Percentiles rank a stretch among this genome's conserved stretches.
Evolutionary conservation across 106 monocot genomes (phyloP).

Genomic region (Phalaenopsis aphrodite): DNA sequence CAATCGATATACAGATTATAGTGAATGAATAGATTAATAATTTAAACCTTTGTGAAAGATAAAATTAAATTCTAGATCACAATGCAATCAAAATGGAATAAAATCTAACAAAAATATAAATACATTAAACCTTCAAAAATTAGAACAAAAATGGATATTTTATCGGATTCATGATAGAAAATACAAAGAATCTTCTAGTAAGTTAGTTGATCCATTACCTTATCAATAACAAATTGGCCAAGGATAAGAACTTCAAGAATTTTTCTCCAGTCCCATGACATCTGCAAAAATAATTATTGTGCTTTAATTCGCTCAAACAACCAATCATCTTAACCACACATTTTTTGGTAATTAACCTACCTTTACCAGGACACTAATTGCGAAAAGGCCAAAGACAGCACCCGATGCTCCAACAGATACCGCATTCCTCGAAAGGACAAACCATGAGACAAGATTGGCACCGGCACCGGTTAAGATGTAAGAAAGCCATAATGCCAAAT

Average conservation of each 20-base stretch:
- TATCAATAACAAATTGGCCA: constrained; percentile 96
- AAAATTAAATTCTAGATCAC: neutral
- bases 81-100: neutral
- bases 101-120: neutral
- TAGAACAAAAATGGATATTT: neutral
- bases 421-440: constrained; percentile 75
- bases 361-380: constrained; percentile 95
- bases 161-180: neutral
- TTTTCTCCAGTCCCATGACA: constrained; percentile 99
- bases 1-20: too few relatives aligned
- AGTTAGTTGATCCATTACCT: constrained; percentile 25
- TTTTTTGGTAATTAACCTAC: constrained; percentile 20
- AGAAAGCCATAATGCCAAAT: constrained; percentile 88
- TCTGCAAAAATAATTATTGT: constrained; percentile 30
- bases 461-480: constrained; percentile 93
- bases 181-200: neutral
- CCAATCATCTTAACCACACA: neutral
- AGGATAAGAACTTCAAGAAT: constrained; percentile 96
- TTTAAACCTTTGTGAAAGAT: neutral
- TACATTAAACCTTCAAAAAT: neutral
- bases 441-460: constrained; percentile 92
- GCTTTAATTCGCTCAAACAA: constrained; percentile 4
- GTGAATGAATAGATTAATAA: too few relatives aligned
- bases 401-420: constrained; percentile 94
- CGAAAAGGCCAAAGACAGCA: constrained; percentile 96